Evolutionary conservation across 306 rosid genomes (phyloP).

Genomic region (Medicago arabica): DNA sequence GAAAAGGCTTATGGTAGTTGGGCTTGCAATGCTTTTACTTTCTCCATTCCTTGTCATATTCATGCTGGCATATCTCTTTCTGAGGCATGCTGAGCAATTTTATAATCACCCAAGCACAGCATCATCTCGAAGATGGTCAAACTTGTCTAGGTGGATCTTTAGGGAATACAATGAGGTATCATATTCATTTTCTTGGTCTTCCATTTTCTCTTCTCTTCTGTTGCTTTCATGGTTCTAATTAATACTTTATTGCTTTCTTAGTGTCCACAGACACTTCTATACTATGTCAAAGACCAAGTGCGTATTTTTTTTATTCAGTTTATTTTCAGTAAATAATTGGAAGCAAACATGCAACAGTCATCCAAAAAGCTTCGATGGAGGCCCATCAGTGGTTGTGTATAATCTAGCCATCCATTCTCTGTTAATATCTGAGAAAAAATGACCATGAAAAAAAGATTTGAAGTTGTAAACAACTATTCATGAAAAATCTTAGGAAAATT

Average conservation of each 20-base stretch:
- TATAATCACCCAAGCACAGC: constrained; percentile 93
- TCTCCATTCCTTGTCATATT: constrained; percentile 97
- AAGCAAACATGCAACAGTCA: neutral
- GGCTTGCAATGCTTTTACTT: constrained; percentile 84
- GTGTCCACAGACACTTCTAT: constrained; percentile 12
- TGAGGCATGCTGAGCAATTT: constrained; percentile 94
- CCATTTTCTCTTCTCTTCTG: constrained; percentile 10
- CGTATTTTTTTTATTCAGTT: constrained; percentile 3
- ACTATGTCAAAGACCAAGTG: neutral
- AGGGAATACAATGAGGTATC: constrained; percentile 95
- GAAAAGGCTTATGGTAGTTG: constrained; percentile 90
- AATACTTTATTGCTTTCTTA: constrained; percentile 4
- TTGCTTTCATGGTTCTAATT: neutral
- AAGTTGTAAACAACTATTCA: neutral
- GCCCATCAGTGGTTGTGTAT: constrained; percentile 19
- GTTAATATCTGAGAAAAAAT: neutral
- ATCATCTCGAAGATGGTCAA: constrained; percentile 94
- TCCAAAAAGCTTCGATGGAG: neutral
- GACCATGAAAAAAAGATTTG: constrained; percentile 8
- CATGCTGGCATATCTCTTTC: constrained; percentile 92
- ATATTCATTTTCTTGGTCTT: constrained; percentile 14
- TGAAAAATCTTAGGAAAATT: constrained; percentile 13
- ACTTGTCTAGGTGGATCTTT: constrained; percentile 88
- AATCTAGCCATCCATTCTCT: constrained; percentile 16
- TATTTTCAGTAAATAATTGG: neutral